Evolutionary conservation across 306 rosid genomes (phyloP).

Genomic region (Mucuna pruriens): DNA sequence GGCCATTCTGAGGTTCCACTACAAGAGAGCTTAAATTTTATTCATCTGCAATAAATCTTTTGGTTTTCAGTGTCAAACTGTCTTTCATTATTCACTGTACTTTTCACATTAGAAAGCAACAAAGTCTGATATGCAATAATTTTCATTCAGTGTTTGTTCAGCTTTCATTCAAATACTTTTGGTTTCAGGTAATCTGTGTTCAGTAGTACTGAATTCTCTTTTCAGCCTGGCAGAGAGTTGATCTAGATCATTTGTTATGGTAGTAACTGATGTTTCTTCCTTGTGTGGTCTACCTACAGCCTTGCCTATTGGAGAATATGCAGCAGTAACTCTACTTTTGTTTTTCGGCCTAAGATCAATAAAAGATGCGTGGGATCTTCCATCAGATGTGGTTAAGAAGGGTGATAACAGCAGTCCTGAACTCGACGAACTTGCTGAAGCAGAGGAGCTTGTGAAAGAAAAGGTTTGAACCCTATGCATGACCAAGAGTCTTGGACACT

Average conservation of each 20-base stretch:
- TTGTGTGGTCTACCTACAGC: slow-evolving; percentile 62
- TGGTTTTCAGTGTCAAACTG: background rate
- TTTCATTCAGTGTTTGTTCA: background rate
- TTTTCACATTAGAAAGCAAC: slow-evolving; percentile 8
- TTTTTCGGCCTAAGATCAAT: slow-evolving; percentile 92
- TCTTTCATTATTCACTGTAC: background rate
- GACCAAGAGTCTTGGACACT: background rate
- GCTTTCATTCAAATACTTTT: background rate
- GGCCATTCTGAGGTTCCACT: slow-evolving; percentile 3
- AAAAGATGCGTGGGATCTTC: slow-evolving; percentile 97
- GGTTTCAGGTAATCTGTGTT: background rate
- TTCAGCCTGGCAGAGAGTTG: background rate
- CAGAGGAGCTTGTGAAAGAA: slow-evolving; percentile 94
- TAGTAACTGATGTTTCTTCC: slow-evolving; percentile 28
- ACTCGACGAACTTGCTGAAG: slow-evolving; percentile 85
- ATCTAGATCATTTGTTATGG: slow-evolving; percentile 13
- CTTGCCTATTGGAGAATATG: slow-evolving; percentile 96
- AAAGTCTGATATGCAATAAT: background rate
- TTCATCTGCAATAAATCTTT: background rate
- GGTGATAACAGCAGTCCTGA: slow-evolving; percentile 66
- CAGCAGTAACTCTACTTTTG: slow-evolving; percentile 91
- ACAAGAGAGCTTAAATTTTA: background rate
- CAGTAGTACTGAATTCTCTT: background rate
- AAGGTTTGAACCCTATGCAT: slow-evolving; percentile 60
- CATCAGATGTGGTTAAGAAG: slow-evolving; percentile 57